Conservation (phyloP, 345 rosid species). For the Odontarrhena argentea region DNA sequence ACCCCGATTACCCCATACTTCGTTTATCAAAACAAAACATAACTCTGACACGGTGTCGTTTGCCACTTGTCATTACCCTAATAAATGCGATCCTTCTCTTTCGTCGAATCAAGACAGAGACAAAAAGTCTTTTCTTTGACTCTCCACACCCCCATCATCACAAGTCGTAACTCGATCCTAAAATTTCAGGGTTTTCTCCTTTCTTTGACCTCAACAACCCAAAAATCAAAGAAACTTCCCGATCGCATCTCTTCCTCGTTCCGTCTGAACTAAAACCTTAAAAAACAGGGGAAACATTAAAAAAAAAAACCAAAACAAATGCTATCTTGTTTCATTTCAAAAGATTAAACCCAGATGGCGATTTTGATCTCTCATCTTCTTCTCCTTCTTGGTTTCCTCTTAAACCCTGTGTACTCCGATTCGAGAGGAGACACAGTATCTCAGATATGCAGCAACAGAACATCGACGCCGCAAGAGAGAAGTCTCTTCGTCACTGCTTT, state of each 20-base stretch:
- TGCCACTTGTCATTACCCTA: neutral
- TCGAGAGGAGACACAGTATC: conserved; percentile 67
- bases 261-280: neutral
- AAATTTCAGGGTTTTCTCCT: neutral
- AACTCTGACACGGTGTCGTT: conserved; percentile 21
- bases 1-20: neutral
- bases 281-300: conserved; percentile 21
- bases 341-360: conserved; percentile 28
- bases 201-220: conserved; percentile 35
- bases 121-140: conserved; percentile 31
- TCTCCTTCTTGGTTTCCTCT: conserved; percentile 27
- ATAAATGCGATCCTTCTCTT: conserved; percentile 13
- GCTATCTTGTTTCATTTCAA: conserved; percentile 10
- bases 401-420: conserved; percentile 53
- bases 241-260: neutral
- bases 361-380: conserved; percentile 28
- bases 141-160: neutral
- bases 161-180: neutral
- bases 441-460: conserved; percentile 64
- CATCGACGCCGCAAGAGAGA: conserved; percentile 48
- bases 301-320: conserved; percentile 19
- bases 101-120: conserved; percentile 23
- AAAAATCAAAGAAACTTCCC: conserved; percentile 5
- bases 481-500: conserved; percentile 51
- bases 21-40: conserved; percentile 9